phyloP scores from a whole-genome alignment of 257 asterid genomes.

The Nemophila menziesii region DNA sequence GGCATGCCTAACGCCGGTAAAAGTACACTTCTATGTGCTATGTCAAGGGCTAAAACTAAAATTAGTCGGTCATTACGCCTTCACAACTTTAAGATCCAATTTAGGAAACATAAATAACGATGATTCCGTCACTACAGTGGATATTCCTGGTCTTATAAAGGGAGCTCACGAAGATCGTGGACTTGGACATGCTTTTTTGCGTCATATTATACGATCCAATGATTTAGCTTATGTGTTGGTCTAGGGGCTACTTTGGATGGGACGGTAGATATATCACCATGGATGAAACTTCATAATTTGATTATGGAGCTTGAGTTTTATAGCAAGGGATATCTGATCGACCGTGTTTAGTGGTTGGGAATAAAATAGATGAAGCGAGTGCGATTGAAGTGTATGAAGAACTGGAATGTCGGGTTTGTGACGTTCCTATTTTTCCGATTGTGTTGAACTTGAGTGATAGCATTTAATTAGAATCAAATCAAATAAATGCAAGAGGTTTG shows the following conservation, averaged over 20 bases:
- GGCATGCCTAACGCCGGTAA: conserved; percentile 97
- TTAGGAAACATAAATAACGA: conserved; percentile 57
- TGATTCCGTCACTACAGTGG: conserved; percentile 71
- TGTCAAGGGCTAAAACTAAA: conserved; percentile 76
- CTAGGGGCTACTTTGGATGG: conserved; percentile 54
- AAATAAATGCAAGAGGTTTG: too few species aligned
- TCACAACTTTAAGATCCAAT: conserved; percentile 91
- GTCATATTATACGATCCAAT: conserved; percentile 80
- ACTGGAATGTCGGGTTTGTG: conserved; percentile 44
- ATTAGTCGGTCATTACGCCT: conserved; percentile 84
- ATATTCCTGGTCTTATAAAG: conserved; percentile 75
- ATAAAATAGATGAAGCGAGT: conserved; percentile 75
- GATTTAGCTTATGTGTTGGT: conserved; percentile 81
- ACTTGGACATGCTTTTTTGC: conserved; percentile 83
- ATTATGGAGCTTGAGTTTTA: conserved; percentile 68
- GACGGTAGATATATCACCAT: conserved; percentile 64
- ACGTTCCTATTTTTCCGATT: conserved; percentile 59
- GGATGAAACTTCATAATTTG: conserved; percentile 71
- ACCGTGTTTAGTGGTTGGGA: conserved; percentile 71
- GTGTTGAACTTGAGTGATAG: conserved; percentile 81
- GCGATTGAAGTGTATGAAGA: conserved; percentile 63
- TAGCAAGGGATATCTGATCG: conserved; percentile 51
- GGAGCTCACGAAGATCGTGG: conserved; percentile 93
- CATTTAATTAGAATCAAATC: too few species aligned
- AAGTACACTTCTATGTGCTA: conserved; percentile 89